Base-by-base conservation (phyloP, 306 rosid genomes). In the Dicorynia guianensis region DNA sequence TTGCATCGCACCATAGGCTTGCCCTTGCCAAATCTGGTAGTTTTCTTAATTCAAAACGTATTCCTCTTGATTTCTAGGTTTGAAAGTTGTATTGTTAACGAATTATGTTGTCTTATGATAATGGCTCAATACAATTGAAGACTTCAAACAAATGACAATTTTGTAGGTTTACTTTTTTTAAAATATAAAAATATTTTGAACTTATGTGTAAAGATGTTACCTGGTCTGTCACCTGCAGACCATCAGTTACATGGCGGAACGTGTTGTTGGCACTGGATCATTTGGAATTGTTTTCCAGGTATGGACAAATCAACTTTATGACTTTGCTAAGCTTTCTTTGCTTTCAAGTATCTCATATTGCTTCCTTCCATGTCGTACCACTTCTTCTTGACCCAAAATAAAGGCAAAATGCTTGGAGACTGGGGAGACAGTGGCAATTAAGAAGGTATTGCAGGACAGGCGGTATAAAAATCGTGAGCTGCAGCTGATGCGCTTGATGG, bases 161-260 rank as follows among this genome's bases (percentile, higher is more conserved):
- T 35, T 63, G 12, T 56, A 54, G 33, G 18, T 40, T 80, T 60
- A 40, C 2, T 5, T 15, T 68, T 15, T 67, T 46, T 43, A 35
- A 7, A 49, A 33, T 59, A 25, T 25, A 25, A 25, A 25, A 25
- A 25, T 49, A 47, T 57, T 58, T 10, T 15, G 13, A 62, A 62
- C 43, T 14, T 57, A 30, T 61, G 44, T 66, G 43, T 67, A 60
- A 59, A 62, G 69, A 12, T 80, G 11, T 77, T 53, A 57, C 64
- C 59, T 71, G 11, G 78, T 18, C 44, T 84, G 74, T 35, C 30
- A 50, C 75, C 71, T 67, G 75, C 87, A 90, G 97, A 92, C 97
- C 10, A 88, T 92, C 81, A 92, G 96, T 87, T 92, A 92, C 83
- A 92, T 92, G 97, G 97, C 97, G 70, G 97, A 92, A 71, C 96